Base-by-base conservation (phyloP, 1,139 yeast genomes). In the Starmera stellimalicola region DNA sequence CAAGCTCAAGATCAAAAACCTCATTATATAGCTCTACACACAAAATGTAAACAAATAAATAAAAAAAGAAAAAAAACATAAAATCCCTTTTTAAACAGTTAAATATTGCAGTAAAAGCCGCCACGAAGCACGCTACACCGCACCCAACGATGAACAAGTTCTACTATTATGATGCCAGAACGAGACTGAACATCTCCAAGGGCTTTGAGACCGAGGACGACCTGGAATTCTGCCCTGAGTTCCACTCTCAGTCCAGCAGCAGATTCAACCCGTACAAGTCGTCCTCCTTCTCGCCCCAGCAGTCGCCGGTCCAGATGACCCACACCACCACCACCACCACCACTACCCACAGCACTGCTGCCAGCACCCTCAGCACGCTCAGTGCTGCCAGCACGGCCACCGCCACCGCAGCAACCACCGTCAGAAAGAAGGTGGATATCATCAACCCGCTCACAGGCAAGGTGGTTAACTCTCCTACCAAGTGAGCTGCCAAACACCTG, bases 391-490 rank as follows among this genome's bases (percentile, higher is more conserved):
- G 43, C 43, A 37, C 44, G 39, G 14, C 41, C 28, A 33, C 33
- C 4, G 34, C 42, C 15, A 49, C 48, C 26, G 37, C 43, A 30
- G 42, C 34, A 11, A 34, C 45, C 35, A 72, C 82, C 5, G 80
- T 80, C 20, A 61, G 82, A 43, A 73, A 70, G 52, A 74, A 75
- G 46, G 74, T 78, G 6, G 91, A 81, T 51, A 82, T 82, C 44
- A 77, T 83, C 40, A 79, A 82, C 53, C 94, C 94, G 7, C 73
- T 70, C 35, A 81, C 93, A 5, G 85, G 85, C 32, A 54, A 77
- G 61, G 67, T 79, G 49, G 73, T 80, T 20, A 66, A 66, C 5
- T 73, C 82, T 17, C 78, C 83, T n/a, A n/a, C n/a, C n/a, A n/a
- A n/a, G n/a, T n/a, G n/a, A n/a, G n/a, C n/a, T n/a, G n/a, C n/a